phyloP scores from a whole-genome alignment of 129 eudicot genomes.

The Artemisia argyi region DNA sequence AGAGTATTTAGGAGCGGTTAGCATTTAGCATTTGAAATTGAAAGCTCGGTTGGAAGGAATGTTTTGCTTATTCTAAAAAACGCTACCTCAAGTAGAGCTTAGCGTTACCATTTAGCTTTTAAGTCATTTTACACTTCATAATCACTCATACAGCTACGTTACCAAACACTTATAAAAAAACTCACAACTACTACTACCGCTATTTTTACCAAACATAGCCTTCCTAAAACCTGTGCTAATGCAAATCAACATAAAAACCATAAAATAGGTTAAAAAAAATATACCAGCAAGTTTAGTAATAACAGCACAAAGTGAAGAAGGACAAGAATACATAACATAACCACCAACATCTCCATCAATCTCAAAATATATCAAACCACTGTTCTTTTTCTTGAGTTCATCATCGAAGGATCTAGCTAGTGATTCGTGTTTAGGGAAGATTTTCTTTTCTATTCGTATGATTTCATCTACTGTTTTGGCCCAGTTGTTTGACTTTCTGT shows the following conservation, averaged over 20 bases:
- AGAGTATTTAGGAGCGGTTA: no score
- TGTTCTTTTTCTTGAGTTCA: conserved; percentile 67
- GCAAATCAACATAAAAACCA: not conserved
- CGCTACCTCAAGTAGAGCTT: no score
- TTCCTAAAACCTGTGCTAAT: no score
- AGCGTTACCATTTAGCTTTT: no score
- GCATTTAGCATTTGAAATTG: no score
- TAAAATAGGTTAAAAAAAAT: not conserved
- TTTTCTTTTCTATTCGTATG: conserved; percentile 72
- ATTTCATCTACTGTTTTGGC: conserved; percentile 57
- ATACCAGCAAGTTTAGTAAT: conserved; percentile 91
- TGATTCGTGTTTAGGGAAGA: conserved; percentile 92
- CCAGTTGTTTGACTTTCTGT: conserved; percentile 42
- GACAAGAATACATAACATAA: conserved; percentile 82
- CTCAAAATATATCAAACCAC: conserved; percentile 59
- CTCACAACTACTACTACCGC: no score
- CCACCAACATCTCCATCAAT: conserved; percentile 65
- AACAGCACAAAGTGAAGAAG: conserved; percentile 73
- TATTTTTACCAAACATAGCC: no score
- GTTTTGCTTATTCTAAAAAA: no score
- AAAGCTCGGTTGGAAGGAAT: no score
- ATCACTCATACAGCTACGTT: no score
- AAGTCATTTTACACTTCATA: no score
- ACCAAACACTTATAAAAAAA: no score
- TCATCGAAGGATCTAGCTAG: conserved; percentile 70